Evolutionary conservation across 2,329 filamentous ascomycete species (phyloP).

Genomic region (Neofusicoccum sp.): DNA sequence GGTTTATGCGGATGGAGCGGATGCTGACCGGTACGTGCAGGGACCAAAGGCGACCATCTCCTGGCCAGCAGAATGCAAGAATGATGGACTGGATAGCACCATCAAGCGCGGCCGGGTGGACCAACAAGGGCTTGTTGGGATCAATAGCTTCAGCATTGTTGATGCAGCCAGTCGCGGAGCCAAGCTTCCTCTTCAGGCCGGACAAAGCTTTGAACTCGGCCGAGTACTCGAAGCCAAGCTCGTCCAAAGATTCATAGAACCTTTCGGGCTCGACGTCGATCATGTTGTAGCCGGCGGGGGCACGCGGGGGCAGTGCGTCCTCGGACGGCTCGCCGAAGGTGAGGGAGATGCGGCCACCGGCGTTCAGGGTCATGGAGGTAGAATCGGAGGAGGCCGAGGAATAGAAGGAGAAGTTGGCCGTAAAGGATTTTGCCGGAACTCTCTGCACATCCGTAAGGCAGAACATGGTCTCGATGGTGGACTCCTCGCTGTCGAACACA

Average conservation of each 20-base stretch:
- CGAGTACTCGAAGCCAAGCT: constrained; percentile 26
- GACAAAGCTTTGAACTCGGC: constrained; percentile 7
- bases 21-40: constrained; percentile 26
- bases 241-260: constrained; percentile 24
- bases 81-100: constrained; percentile 32
- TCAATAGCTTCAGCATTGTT: too few species aligned
- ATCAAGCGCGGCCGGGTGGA: constrained; percentile 32
- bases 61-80: constrained; percentile 30
- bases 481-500: constrained; percentile 16
- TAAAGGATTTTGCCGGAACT: neutral
- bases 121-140: neutral
- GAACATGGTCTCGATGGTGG: constrained; percentile 7
- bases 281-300: neutral
- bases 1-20: constrained; percentile 25
- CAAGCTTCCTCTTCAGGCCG: constrained; percentile 17
- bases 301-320: neutral
- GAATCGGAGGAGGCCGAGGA: neutral
- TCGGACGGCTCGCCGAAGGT: constrained; percentile 1
- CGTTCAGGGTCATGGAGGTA: neutral
- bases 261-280: constrained; percentile 1
- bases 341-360: neutral
- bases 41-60: constrained; percentile 28
- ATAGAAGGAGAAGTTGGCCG: neutral
- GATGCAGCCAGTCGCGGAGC: constrained; percentile 12
- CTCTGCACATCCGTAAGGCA: neutral